Conservation (phyloP, 2,329 filamentous ascomycete genomes). For the Fusarium newnesense region DNA sequence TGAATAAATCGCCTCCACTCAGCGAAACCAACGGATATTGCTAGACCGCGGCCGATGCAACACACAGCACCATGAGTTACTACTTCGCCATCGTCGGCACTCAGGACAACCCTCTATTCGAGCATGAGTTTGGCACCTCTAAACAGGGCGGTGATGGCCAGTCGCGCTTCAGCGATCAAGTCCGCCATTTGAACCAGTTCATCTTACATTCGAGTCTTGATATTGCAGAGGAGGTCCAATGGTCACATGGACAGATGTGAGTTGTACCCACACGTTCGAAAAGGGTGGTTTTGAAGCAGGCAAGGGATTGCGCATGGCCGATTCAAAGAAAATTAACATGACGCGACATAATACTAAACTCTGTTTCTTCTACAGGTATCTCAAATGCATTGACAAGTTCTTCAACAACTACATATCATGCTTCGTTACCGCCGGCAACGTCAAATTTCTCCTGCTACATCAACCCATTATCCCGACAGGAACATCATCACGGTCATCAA, state of each 20-base stretch:
- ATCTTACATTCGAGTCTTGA: conserved; percentile 94
- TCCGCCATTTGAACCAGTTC: conserved; percentile 96
- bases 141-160: conserved; percentile 95
- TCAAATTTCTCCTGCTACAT: conserved; percentile 94
- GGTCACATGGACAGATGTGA: conserved; percentile 86
- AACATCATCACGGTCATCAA: conserved; percentile 65
- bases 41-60: conserved; percentile 40
- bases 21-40: not conserved
- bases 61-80: conserved; percentile 80
- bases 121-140: conserved; percentile 95
- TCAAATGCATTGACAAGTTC: conserved; percentile 97
- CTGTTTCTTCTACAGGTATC: conserved; percentile 71
- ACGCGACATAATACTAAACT: conserved; percentile 4
- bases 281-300: not conserved
- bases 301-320: not conserved
- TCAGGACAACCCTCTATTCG: conserved; percentile 95
- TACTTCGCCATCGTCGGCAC: conserved; percentile 98
- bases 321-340: not conserved
- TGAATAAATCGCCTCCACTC: not conserved
- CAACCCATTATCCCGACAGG: conserved; percentile 69
- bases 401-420: conserved; percentile 95
- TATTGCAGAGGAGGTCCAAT: conserved; percentile 96
- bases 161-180: conserved; percentile 86
- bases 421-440: conserved; percentile 91
- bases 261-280: conserved; percentile 34